phyloP scores from a whole-genome alignment of 1,284 basidiomycete genomes.

The Pseudozyma pruni region DNA sequence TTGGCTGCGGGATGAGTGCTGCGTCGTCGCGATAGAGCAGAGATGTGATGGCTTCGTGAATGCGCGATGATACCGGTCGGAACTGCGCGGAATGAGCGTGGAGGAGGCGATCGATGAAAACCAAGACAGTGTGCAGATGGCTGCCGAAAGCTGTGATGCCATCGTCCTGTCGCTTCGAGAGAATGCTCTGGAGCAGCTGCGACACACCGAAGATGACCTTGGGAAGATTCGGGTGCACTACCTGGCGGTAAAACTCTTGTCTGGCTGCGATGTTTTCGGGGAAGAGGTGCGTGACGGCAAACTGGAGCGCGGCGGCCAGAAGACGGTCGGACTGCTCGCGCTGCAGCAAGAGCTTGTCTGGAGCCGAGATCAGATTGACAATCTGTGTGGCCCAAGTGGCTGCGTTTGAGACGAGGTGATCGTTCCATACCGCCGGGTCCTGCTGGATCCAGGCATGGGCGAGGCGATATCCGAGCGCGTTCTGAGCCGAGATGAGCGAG shows the following conservation, averaged over 20 bases:
- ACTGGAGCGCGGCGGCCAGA: constrained; percentile 22
- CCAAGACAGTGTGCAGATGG: constrained; percentile 22
- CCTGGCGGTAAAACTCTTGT: constrained; percentile 54
- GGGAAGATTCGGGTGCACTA: constrained; percentile 46
- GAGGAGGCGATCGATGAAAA: constrained; percentile 28
- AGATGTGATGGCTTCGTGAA: constrained; percentile 37
- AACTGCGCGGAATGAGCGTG: constrained; percentile 43
- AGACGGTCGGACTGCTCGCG: constrained; percentile 19
- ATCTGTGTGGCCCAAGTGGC: constrained; percentile 42
- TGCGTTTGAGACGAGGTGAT: constrained; percentile 39
- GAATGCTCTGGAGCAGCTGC: constrained; percentile 21
- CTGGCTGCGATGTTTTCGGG: constrained; percentile 27
- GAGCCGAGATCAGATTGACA: constrained; percentile 31
- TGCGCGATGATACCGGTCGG: constrained; percentile 37
- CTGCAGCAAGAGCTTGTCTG: constrained; percentile 29
- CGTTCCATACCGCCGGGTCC: constrained; percentile 35
- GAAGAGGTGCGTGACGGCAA: constrained; percentile 30
- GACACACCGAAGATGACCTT: constrained; percentile 24
- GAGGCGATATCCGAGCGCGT: constrained; percentile 35
- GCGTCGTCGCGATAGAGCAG: constrained; percentile 36
- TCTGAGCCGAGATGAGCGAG: constrained; percentile 43
- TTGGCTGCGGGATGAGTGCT: constrained; percentile 2
- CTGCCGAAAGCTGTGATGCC: constrained; percentile 4
- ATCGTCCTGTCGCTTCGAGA: constrained; percentile 5
- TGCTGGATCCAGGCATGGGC: constrained; percentile 46